Base-by-base conservation (phyloP, 1,139 yeast genomes). In the Scheffersomyces illinoinensis region DNA sequence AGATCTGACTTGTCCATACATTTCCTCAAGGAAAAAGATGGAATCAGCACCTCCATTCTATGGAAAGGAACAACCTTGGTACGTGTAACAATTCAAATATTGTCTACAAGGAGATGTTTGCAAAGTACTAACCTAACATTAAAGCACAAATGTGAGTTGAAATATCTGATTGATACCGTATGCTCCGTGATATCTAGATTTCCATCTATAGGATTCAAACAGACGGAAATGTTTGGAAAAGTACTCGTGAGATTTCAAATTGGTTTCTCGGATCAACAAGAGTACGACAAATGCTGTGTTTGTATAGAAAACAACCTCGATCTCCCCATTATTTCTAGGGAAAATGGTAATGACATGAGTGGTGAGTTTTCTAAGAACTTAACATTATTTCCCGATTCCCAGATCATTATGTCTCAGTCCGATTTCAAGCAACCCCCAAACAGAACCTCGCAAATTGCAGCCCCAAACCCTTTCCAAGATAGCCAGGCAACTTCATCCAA, bases 151-250 rank as follows among this genome's bases (percentile, higher is more conserved):
- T 20, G 26, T 8, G 7, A 14, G 2, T 48, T 48, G 21, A n/a
- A 48, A 17, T 20, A 21, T 48, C 51, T 48, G 51, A 24, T 20
- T 3, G 51, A 48, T 3, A 5, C 24, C n/a, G 51, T 48, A 14
- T 20, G 65, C n/a, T 64, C 73, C 2, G 56, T 66, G 1, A 63
- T 73, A 39, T 62, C 71, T 10, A 68, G 66, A 54, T 63, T 53
- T 33, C 76, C 76, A 2, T 67, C 69, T 14, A 59, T 73, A n/a
- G 76, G 76, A 1, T 63, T 68, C 56, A 73, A 73, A 54, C 68
- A 68, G 54, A 55, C 64, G 6, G 67, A 64, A 55, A 57, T 62
- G 5, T 56, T 53, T 39, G 76, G 76, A 4, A 58, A 59, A 1
- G 55, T 71, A 14, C 21, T 70, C 24, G 59, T 61, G 48, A 57